Evolutionary conservation across 352 stramenopile genomes (phyloP), one percentile per base, ranked within the genome.

Genomic region (Pythium vanterpoolii): DNA sequence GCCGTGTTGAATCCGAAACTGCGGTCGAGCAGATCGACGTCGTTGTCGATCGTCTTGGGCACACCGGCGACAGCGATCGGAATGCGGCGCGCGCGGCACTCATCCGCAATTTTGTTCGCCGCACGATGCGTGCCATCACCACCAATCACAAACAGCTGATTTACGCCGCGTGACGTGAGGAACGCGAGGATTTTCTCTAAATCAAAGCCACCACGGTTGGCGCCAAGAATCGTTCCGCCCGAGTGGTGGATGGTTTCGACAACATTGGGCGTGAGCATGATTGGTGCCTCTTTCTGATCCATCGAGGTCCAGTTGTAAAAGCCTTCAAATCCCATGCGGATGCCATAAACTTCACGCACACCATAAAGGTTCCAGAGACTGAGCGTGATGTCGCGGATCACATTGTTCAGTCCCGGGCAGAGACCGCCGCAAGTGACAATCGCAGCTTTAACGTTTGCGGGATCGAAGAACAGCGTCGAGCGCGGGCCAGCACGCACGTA

Each of bases 31-130:
- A 99, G 85, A 67, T 98, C 96, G 46, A 99, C 93, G 74, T 99
- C 97, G 74, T 99, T 99, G 83, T 99, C 97, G 60, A 99, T 99
- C 4, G 97, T 99, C 84, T 99, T 99, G 21, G 97, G 97, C 64
- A 99, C 96, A 56, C 97, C 96, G 21, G 94, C 94, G 16, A 99
- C 91, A 8, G 95, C 80, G 26, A 99, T 86, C 56, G 97, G 93
- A 28, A 98, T 70, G 43, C 87, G 83, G 53, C 86, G 71, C 31
- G 58, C 66, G 43, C 73, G 72, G 55, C 82, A 94, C 64, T 89
- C 86, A 44, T 93, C 77, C 44, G 82, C 78, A 38, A 96, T 87
- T 58, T 88, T 90, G 79, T 98, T 98, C 19, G 96, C 96, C 34
- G 93, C 96, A 51, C 96, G 88, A 77, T 99, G 96, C 14, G 96